phyloP scores from a whole-genome alignment of 805 yeast genomes.

The Jamesozyma lodderae region DNA sequence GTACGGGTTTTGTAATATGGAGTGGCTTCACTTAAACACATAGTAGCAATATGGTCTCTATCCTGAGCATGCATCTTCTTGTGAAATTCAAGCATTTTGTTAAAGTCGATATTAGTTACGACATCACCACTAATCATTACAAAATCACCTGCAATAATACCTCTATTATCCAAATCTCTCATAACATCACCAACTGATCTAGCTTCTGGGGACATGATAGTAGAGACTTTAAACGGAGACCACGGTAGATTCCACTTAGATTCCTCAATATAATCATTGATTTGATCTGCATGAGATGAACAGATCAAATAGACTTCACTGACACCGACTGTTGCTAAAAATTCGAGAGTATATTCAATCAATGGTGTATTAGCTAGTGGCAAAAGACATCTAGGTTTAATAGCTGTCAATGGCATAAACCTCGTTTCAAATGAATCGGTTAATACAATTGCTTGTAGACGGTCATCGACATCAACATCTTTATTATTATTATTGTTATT shows the following conservation, averaged over 20 bases:
- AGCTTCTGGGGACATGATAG: slow-evolving; percentile 77
- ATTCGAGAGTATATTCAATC: slow-evolving; percentile 90
- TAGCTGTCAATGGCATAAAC: slow-evolving; percentile 84
- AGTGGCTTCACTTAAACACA: slow-evolving; percentile 81
- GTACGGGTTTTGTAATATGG: slow-evolving; percentile 81
- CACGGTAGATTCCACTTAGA: slow-evolving; percentile 61
- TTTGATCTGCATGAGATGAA: slow-evolving; percentile 82
- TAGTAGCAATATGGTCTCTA: slow-evolving; percentile 87
- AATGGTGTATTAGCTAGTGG: slow-evolving; percentile 92
- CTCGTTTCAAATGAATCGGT: slow-evolving; percentile 90
- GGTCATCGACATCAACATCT: slow-evolving; percentile 56
- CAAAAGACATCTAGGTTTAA: slow-evolving; percentile 79
- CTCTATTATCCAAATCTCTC: slow-evolving; percentile 90
- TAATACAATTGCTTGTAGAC: slow-evolving; percentile 87
- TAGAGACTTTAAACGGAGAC: slow-evolving; percentile 73
- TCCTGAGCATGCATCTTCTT: slow-evolving; percentile 61
- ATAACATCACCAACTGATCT: slow-evolving; percentile 94
- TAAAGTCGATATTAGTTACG: slow-evolving; percentile 81
- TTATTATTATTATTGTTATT: slow-evolving; percentile 33
- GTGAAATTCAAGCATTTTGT: slow-evolving; percentile 64
- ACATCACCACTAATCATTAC: slow-evolving; percentile 89
- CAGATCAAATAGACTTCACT: slow-evolving; percentile 86
- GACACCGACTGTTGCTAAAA: slow-evolving; percentile 83
- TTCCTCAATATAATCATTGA: slow-evolving; percentile 67
- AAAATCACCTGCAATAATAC: slow-evolving; percentile 84